Base-by-base conservation (phyloP, 1,284 basidiomycete species). In the Jaminaea rosea region DNA sequence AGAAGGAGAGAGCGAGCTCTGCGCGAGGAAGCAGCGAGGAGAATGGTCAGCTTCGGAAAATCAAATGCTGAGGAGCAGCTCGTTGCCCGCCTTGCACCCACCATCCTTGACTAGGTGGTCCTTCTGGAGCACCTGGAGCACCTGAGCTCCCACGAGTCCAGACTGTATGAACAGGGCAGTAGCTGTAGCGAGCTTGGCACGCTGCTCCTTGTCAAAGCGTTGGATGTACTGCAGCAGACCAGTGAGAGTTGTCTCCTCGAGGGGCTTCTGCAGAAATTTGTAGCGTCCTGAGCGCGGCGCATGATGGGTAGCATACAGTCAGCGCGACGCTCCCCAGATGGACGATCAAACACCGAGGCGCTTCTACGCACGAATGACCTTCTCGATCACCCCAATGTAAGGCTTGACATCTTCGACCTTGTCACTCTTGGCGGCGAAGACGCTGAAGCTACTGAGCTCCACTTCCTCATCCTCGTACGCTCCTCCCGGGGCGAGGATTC, bases 221-320 rank as follows among this genome's bases (percentile, higher is more conserved):
- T 88, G 83, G 69, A 87, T 82, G 73, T 94, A 94, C 74, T 93
- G 89, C 58, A 97, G 78, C 49, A 97, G 80, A 47, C 81, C 82
- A 2, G 88, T 87, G 27, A 97, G 80, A 53, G 88, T 82, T 37
- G 80, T 82, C 73, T 85, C 85, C 77, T 96, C 92, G 46, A 97
- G 83, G 39, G 91, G 89, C 75, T 86, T 89, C 78, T 96, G 92
- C 63, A 97, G 86, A 80, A 96, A 97, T 76, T 96, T 96, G 81
- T 94, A 97, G 23, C 63, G 29, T 90, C 65, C 26, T n/a, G 11
- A 24, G 15, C n/a, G n/a, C n/a, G n/a, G n/a, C n/a, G n/a, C n/a
- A n/a, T n/a, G n/a, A n/a, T n/a, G n/a, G n/a, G n/a, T n/a, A n/a
- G n/a, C n/a, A 46, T 34, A 27, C 13, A 44, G 8, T 50, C 26